Base-by-base conservation (phyloP, 768 basidiomycete species). In the Tephrocybe sp. region DNA sequence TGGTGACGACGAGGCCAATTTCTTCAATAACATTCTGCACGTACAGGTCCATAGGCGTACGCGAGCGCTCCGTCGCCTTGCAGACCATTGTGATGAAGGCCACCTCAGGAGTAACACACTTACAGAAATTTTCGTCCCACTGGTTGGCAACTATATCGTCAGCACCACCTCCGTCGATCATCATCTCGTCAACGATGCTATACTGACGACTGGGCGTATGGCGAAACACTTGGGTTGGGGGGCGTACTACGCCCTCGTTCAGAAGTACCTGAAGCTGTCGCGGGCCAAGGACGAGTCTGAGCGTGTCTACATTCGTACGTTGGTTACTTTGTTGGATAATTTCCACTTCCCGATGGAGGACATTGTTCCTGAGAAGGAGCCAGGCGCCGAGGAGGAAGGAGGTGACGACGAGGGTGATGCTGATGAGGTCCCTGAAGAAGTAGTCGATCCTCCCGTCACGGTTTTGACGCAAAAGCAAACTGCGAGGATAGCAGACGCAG, bases 1-100 rank as follows among this genome's bases (percentile, higher is more conserved):
- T 15, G 95, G 92, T 1, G 94, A 98, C 62, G 86, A 89, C 41
- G 96, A 99, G 66, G 93, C 92, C 26, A 94, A 88, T 63, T 95
- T 98, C 72, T 98, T 99, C 79, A 87, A 86, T 74, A 99, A 99
- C 66, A 83, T 98, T 40, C 82, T 88, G 45, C 97, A 99, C 63
- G 82, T 98, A 36, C 97, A 99, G 68, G 71, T 87, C 2, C 95
- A 98, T 65, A 83, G 95, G 54, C 84, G 96, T 19, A 84, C 86
- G 1, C 73, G 96, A 51, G 95, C 96, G 2, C 74, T 97, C 24
- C 81, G 89, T 12, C 77, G 92, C n/a, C 79, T 98, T 16, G 83
- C 82, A 5, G 93, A 94, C 44, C 78, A 84, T 47, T 86, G 85
- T 52, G 78, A 83, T 8, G 80, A 83, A 35, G 83, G 82, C 1